Conservation (phyloP, 352 stramenopile species). For the Pythium apleroticum region DNA sequence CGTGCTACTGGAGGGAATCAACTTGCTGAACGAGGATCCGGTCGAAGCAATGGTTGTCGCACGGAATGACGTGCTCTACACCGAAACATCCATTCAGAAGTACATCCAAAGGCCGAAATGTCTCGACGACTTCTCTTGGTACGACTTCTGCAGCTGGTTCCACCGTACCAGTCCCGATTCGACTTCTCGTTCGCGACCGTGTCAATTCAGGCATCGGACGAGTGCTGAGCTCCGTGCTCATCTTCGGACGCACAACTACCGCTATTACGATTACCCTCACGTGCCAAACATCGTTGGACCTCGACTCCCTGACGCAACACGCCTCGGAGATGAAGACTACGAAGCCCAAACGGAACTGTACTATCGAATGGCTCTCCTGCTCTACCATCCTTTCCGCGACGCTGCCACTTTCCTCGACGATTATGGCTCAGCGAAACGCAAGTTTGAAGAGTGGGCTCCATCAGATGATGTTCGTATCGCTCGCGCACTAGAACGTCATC, state of each 20-base stretch:
- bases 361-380: conserved; percentile 12
- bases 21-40: conserved; percentile 15
- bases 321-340: conserved; percentile 17
- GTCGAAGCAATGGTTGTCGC: conserved; percentile 22
- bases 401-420: conserved; percentile 5
- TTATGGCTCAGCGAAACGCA: neutral
- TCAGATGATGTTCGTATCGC: no score
- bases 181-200: no score
- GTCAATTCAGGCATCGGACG: no score
- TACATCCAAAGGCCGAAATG: conserved; percentile 22
- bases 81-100: conserved; percentile 21
- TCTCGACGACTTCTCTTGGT: conserved; percentile 22
- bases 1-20: conserved; percentile 20
- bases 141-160: conserved; percentile 31
- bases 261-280: conserved; percentile 10
- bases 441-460: neutral
- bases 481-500: conserved; percentile 17
- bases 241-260: conserved; percentile 14
- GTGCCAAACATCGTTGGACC: conserved; percentile 27
- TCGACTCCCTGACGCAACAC: conserved; percentile 11
- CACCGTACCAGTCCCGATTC: neutral
- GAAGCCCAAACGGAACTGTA: conserved; percentile 23
- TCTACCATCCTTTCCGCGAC: conserved; percentile 26
- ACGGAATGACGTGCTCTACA: conserved; percentile 7
- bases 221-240: conserved; percentile 5